Evolutionary conservation across 371 early-diverging fungal genomes (phyloP).

Genomic region (Nematocida ironsii): DNA sequence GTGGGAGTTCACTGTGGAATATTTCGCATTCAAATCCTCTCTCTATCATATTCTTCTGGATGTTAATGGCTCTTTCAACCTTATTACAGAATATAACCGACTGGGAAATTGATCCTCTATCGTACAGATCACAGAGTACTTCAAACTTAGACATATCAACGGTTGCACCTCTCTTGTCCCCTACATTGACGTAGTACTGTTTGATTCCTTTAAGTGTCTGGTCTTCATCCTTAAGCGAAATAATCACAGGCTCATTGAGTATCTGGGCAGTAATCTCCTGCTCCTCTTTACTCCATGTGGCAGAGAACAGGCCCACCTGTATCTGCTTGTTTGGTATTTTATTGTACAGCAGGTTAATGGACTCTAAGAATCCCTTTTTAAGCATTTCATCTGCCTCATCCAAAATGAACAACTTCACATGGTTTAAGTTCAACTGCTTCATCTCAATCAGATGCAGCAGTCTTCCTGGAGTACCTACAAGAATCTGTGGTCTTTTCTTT

Average conservation of each 20-base stretch:
- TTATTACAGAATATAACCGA: constrained; percentile 98
- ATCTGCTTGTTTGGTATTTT: constrained; percentile 77
- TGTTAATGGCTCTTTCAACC: constrained; percentile 88
- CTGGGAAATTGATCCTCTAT: constrained; percentile 87
- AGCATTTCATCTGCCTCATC: constrained; percentile 99
- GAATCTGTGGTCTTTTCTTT: constrained; percentile 80
- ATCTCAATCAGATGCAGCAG: constrained; percentile 95
- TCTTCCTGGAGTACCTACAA: constrained; percentile 97
- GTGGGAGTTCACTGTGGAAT: constrained; percentile 96
- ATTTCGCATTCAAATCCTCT: constrained; percentile 89
- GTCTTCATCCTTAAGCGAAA: constrained; percentile 98
- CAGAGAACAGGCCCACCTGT: constrained; percentile 93
- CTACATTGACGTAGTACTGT: constrained; percentile 94
- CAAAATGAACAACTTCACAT: constrained; percentile 89
- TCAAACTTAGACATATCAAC: constrained; percentile 80
- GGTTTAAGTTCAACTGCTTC: constrained; percentile 76
- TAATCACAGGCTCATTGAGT: constrained; percentile 88
- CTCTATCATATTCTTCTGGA: constrained; percentile 85
- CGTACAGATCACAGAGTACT: constrained; percentile 79
- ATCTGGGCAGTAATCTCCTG: constrained; percentile 91
- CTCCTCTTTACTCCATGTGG: constrained; percentile 92
- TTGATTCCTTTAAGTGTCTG: constrained; percentile 98
- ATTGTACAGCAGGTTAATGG: constrained; percentile 92
- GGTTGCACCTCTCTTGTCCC: constrained; percentile 75
- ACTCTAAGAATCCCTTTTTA: constrained; percentile 91